Conservation (phyloP, 805 yeast genomes). For the Saccharomycopsis amapae region DNA sequence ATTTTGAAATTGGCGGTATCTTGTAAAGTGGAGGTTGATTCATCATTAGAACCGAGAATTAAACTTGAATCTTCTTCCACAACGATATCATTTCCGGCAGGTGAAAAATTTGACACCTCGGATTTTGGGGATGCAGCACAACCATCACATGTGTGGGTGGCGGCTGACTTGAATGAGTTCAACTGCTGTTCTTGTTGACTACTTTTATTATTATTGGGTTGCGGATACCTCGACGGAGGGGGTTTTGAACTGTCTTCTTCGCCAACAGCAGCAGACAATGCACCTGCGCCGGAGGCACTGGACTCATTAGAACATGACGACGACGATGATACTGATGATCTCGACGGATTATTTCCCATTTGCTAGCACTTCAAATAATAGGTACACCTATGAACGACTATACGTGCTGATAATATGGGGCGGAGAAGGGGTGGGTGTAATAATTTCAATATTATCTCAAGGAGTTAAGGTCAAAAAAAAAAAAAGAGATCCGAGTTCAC, state of each 20-base stretch:
- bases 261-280: background rate
- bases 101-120: too few species aligned
- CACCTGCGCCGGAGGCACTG: background rate
- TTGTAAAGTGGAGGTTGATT: too few species aligned
- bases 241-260: slow-evolving; percentile 19
- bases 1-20: too few species aligned
- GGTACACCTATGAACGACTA: background rate
- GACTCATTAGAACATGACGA: slow-evolving; percentile 1
- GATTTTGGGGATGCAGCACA: too few species aligned
- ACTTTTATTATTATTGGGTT: background rate
- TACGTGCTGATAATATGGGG: background rate
- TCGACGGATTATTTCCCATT: slow-evolving; percentile 14
- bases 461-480: background rate
- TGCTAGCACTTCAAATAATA: slow-evolving; percentile 1
- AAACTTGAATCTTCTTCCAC: too few species aligned
- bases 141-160: too few species aligned
- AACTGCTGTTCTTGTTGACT: too few species aligned
- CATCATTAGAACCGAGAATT: too few species aligned
- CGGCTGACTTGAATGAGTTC: too few species aligned
- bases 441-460: too few species aligned
- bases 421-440: background rate
- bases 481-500: background rate
- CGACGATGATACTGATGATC: slow-evolving; percentile 1
- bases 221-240: slow-evolving; percentile 22
- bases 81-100: too few species aligned